Base-by-base conservation (phyloP, 169 alveolate species). In the Babesia caballi region DNA sequence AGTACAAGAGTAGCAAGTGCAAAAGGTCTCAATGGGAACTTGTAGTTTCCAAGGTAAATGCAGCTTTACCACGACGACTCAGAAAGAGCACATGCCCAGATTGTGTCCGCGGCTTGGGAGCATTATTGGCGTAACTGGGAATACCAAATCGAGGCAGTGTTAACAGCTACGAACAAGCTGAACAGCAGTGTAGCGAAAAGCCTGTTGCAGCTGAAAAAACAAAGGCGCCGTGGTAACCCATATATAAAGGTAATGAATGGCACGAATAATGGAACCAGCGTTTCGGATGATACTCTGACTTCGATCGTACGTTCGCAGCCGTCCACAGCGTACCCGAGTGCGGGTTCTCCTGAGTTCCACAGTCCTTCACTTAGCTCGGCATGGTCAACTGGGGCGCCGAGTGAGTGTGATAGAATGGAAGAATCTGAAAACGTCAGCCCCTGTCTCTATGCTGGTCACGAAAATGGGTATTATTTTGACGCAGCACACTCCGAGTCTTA, bases 1-100 rank as follows among this genome's bases (percentile, higher is more conserved):
- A 89, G 14, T 90, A 91, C 58, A 88, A 86, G 63, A 91, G 91
- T 15, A 88, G 90, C 61, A 90, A 77, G 54, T 82, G 95, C 52
- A 82, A 81, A n/a, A n/a, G n/a, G n/a, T n/a, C n/a, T n/a, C n/a
- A n/a, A n/a, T n/a, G n/a, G n/a, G n/a, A n/a, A n/a, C n/a, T n/a
- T n/a, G n/a, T n/a, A n/a, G n/a, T n/a, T n/a, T n/a, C n/a, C n/a
- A n/a, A n/a, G n/a, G n/a, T n/a, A n/a, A n/a, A n/a, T n/a, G n/a
- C n/a, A n/a, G n/a, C n/a, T n/a, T n/a, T n/a, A n/a, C n/a, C n/a
- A n/a, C 72, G 83, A 82, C 52, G 63, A 77, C 38, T 52, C 67
- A 32, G 92, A 85, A 21, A 80, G 66, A 35, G 70, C 66, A 52
- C 75, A 75, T 25, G 88, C 92, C 5, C 87, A 85, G 51, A 56